Base-by-base conservation (phyloP, 176 grass and related monocot species). In the Alloteropsis semialata region DNA sequence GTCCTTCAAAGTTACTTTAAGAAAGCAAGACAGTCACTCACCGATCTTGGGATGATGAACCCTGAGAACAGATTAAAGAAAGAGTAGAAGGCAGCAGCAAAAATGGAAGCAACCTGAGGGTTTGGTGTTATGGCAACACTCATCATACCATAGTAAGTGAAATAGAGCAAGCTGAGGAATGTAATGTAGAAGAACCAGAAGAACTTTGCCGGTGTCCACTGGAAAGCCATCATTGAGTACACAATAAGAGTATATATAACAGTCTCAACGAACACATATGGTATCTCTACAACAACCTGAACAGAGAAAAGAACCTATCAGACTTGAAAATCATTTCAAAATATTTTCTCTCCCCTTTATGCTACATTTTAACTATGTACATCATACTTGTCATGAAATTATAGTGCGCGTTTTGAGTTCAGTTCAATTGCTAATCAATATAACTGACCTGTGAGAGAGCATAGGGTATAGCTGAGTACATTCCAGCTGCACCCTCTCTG, bases 141-240 rank as follows among this genome's bases (percentile, higher is more conserved):
- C 91, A 94, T 93, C 94, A 97, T 97, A 30, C 91, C 89, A 12
- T 93, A 91, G 69, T 94, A 94, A 77, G 89, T 93, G 83, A 91
- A 92, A 73, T 87, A 97, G 13, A 97, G 89, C 72, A 94, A 88
- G 34, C 85, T 53, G 50, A 94, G 81, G 89, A 92, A 90, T 10
- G 88, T 76, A 30, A 86, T 70, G 62, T 91, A 97, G 63, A 91
- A 93, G 81, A 93, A 97, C 94, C 91, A 97, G 41, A 97, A 50
- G 89, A 97, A 97, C 42, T 94, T 97, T 25, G 43, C 78, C 48
- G 29, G 57, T 17, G 91, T 91, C 91, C 91, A 97, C 34, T 89
- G 48, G 72, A 90, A 97, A 39, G 89, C 61, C 72, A 97, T 88
- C 82, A 87, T 87, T 24, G 85, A 70, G 79, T 91, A 97, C 39